Base-by-base conservation (phyloP, 306 rosid genomes). In the Aeschynomene evenia region DNA sequence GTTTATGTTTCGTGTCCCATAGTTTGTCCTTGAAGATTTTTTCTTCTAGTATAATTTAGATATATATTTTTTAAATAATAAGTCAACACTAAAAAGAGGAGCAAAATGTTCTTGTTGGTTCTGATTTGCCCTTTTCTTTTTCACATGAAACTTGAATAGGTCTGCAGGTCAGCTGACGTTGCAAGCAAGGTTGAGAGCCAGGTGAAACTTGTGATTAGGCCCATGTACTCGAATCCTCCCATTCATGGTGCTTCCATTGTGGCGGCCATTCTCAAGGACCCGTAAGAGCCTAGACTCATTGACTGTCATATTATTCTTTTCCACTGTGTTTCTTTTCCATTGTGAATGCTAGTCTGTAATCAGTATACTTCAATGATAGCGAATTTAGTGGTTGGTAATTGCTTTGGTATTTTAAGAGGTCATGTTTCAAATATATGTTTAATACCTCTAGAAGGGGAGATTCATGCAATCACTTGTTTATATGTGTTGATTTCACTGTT, bases 241-340 rank as follows among this genome's bases (percentile, higher is more conserved):
- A 87, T 95, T 86, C 99, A 95, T 23, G 99, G 99, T 64, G 99
- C 97, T 74, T 85, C 99, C 23, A 95, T 95, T 83, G 99, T 95
- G 26, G 96, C 97, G 12, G 74, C 95, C 57, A 78, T 95, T 80
- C 95, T 95, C 63, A 91, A 83, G 85, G 99, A 95, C 78, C 64
- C 92, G 99, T 95, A 85, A 61, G 19, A 64, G 18, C 59, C 59
- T 3, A 58, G 54, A 28, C 51, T 68, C 34, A 2, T 48, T 36
- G 51, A 49, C 43, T 66, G 26, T 12, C 6, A 2, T 76, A 46
- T 24, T 66, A 20, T 68, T 72, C 13, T 13, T 64, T 48, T 43
- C 10, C 13, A 8, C n/a, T 11, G 5, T 3, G 2, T 11, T 33
- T 40, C 2, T 9, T 37, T 37, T 37, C 19, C 16, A 14, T 23